Percentiles rank a stretch among this genome's conserved stretches.
phyloP scores from a whole-genome alignment of 2,329 filamentous ascomycete genomes.

The Neocatenulostroma microsporum region DNA sequence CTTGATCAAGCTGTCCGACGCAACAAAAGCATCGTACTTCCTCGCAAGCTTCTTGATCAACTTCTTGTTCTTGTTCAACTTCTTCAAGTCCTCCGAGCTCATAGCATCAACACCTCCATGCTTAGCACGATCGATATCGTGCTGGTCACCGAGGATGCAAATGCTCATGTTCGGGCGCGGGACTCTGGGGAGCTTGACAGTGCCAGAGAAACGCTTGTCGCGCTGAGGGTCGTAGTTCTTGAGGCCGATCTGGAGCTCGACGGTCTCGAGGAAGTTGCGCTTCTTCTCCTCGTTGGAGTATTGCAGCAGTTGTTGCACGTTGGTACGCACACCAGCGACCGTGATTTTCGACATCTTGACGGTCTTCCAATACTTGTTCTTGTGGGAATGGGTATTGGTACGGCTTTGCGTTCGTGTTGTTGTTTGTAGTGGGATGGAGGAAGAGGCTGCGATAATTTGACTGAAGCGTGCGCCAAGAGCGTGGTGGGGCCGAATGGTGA shows the following conservation, averaged over 20 bases:
- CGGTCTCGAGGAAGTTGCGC: constrained; percentile 43
- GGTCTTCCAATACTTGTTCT: constrained; percentile 43
- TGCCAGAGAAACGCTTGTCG: constrained; percentile 99
- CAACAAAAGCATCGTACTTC: constrained; percentile 99
- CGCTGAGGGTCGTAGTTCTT: constrained; percentile 98
- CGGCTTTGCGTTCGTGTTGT: constrained; percentile 27
- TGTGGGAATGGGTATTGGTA: constrained; percentile 27
- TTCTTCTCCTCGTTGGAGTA: constrained; percentile 55
- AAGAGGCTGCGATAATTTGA: constrained; percentile 3
- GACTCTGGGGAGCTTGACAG: constrained; percentile 86
- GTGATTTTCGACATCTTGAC: constrained; percentile 69
- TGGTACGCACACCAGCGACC: constrained; percentile 85
- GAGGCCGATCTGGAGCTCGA: constrained; percentile 77
- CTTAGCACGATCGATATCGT: constrained; percentile 99
- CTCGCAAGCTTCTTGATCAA: constrained; percentile 99
- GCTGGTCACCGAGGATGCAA: constrained; percentile 86
- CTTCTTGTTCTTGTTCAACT: constrained; percentile 99
- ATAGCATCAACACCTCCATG: constrained; percentile 98
- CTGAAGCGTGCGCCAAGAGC: background rate
- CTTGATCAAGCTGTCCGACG: constrained; percentile 97
- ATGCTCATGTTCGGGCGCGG: constrained; percentile 87
- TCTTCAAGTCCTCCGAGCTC: constrained; percentile 98
- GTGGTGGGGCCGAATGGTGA: background rate
- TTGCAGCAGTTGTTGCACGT: constrained; percentile 87
- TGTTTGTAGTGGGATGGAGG: constrained; percentile 11